These are phyloP conservation scores for Candida gorgasii DNA, from an alignment of 805 yeast genomes.

Conservation along the genomic window DNA sequence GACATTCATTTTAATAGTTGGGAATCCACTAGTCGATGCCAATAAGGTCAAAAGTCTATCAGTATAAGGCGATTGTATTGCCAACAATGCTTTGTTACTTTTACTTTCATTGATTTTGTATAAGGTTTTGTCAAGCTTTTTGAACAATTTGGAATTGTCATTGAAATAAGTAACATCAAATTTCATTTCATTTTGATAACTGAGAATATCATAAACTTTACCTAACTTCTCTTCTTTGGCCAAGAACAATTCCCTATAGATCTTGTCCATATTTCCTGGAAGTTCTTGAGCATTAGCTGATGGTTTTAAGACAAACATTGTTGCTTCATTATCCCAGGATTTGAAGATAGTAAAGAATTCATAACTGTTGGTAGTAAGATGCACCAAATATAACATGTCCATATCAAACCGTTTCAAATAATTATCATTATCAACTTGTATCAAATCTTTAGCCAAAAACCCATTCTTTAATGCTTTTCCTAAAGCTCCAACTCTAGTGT, in stretches of 20 bases:
- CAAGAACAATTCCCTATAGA: constrained; percentile 55
- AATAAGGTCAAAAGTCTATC: constrained; percentile 48
- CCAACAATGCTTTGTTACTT: constrained; percentile 62
- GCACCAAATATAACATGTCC: constrained; percentile 65
- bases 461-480: constrained; percentile 87
- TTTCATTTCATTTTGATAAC: constrained; percentile 51
- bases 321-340: constrained; percentile 55
- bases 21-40: constrained; percentile 53
- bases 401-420: constrained; percentile 59
- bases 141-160: constrained; percentile 55
- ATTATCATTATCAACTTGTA: constrained; percentile 46
- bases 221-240: constrained; percentile 48
- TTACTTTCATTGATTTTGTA: constrained; percentile 58
- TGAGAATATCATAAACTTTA: constrained; percentile 47
- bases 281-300: constrained; percentile 64
- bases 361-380: constrained; percentile 70
- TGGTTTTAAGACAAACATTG: constrained; percentile 66
- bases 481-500: constrained; percentile 72
- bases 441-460: constrained; percentile 62
- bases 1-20: constrained; percentile 60
- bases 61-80: constrained; percentile 72
- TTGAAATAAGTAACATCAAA: constrained; percentile 59
- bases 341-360: constrained; percentile 70
- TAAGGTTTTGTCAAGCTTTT: constrained; percentile 55
- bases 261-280: constrained; percentile 52